Percentiles rank a stretch among this genome's conserved stretches.
These are phyloP conservation scores for Fonticula alba DNA, from an alignment of 78 protist genomes.

Conservation along the genomic window DNA sequence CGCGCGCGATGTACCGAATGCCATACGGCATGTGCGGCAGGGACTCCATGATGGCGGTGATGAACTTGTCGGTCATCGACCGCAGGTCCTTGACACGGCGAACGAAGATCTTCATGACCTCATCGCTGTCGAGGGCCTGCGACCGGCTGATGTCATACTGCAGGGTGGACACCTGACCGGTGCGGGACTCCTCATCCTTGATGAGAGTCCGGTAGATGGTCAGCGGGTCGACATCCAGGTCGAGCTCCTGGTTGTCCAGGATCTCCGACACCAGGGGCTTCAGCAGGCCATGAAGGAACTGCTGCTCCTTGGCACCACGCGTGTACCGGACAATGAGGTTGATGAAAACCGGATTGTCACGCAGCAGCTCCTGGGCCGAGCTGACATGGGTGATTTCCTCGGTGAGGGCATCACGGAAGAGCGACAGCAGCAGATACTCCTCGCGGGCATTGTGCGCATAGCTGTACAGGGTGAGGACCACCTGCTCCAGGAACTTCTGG, in stretches of 20 bases:
- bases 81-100: neutral
- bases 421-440: slow-evolving; percentile 18
- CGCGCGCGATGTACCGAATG: neutral
- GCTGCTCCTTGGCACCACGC: neutral
- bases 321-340: slow-evolving; percentile 2
- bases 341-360: slow-evolving; percentile 4
- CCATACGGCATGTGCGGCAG: slow-evolving; percentile 5
- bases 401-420: slow-evolving; percentile 7
- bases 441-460: slow-evolving; percentile 24
- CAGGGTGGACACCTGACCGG: slow-evolving; percentile 2
- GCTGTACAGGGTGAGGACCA: slow-evolving; percentile 16
- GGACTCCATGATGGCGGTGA: neutral
- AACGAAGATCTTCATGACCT: neutral
- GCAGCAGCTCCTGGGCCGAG: neutral
- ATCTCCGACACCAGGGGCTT: neutral
- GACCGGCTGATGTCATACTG: slow-evolving; percentile 1
- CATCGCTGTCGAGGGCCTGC: slow-evolving; percentile 4
- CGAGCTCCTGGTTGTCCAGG: neutral
- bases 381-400: slow-evolving; percentile 3
- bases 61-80: neutral
- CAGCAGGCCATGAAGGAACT: neutral
- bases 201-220: neutral
- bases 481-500: slow-evolving; percentile 16
- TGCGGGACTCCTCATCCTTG: neutral
- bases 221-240: neutral